These are phyloP conservation scores for Euphorbia celastroides DNA, from an alignment of 441 rosid species.

Conservation along the genomic window DNA sequence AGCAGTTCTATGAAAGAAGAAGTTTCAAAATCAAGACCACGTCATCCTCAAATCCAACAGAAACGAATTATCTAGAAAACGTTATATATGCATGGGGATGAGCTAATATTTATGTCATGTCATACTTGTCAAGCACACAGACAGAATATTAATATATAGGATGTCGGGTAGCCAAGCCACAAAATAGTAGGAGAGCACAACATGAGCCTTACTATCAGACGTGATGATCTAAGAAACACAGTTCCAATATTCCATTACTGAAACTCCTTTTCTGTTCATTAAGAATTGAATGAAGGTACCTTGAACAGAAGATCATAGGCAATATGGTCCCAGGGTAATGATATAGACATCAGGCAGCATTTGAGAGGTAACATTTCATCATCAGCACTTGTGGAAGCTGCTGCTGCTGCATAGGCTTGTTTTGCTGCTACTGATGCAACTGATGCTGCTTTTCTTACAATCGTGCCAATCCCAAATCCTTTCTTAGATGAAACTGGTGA, in stretches of 20 bases:
- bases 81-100: no score
- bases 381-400: conserved; percentile 46
- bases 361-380: conserved; percentile 87
- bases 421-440: conserved; percentile 94
- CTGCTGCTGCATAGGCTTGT: conserved; percentile 86
- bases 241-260: not conserved
- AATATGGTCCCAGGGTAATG: conserved; percentile 88
- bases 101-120: not conserved
- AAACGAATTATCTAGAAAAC: not conserved
- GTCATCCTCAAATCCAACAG: not conserved
- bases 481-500: conserved; percentile 73
- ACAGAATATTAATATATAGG: not conserved
- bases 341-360: conserved; percentile 89
- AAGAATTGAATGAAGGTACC: conserved; percentile 35
- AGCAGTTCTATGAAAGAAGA: not conserved
- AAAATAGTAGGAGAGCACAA: not conserved
- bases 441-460: conserved; percentile 79
- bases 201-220: not conserved
- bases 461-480: conserved; percentile 77
- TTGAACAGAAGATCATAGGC: conserved; percentile 85
- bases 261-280: not conserved
- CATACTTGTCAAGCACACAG: not conserved
- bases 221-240: not conserved
- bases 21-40: not conserved
- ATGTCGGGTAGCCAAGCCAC: not conserved